Percentiles rank a stretch among this genome's conserved stretches.
These are phyloP conservation scores for Pyropia yezoensis DNA, from an alignment of 23 red algal genomes.

Conservation along the genomic window DNA sequence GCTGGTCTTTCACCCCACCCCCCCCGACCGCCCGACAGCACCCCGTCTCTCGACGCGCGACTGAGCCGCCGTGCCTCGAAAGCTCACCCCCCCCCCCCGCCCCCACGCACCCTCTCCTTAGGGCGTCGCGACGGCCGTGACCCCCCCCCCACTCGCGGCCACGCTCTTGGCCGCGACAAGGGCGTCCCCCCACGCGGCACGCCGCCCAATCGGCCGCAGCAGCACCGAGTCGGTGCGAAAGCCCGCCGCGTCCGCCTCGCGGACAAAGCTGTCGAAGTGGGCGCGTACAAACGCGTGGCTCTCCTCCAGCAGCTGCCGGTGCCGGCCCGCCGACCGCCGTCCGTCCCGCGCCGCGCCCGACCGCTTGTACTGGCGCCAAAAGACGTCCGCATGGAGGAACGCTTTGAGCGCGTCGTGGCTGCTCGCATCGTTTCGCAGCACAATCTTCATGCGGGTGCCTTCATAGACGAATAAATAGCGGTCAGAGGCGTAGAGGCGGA, in stretches of 20 bases:
- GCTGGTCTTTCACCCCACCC: too few relatives aligned
- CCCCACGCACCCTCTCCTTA: too few relatives aligned
- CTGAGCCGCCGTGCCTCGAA: too few relatives aligned
- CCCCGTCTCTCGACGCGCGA: too few relatives aligned
- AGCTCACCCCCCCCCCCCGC: too few relatives aligned
- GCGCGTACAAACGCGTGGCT: slow-evolving; percentile 53
- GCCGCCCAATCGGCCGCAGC: slow-evolving; percentile 55
- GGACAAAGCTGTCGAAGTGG: slow-evolving; percentile 63
- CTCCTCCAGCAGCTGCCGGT: slow-evolving; percentile 71
- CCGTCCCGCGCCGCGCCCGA: slow-evolving; percentile 11
- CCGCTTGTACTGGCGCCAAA: slow-evolving; percentile 78
- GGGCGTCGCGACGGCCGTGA: too few relatives aligned
- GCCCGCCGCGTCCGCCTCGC: slow-evolving; percentile 47
- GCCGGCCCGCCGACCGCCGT: slow-evolving; percentile 24
- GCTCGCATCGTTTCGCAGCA: slow-evolving; percentile 70
- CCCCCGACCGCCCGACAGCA: too few relatives aligned
- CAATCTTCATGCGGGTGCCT: slow-evolving; percentile 64
- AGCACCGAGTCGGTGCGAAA: slow-evolving; percentile 63
- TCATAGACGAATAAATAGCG: slow-evolving; percentile 77
- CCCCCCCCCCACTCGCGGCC: too few relatives aligned
- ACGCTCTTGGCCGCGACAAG: not conserved
- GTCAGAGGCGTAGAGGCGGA: slow-evolving; percentile 67
- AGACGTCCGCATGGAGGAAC: slow-evolving; percentile 79
- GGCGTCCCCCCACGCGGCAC: slow-evolving; percentile 55
- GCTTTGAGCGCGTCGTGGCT: slow-evolving; percentile 78